Evolutionary conservation across 2,329 filamentous ascomycete genomes (phyloP).

Genomic region (Talaromyces albobiverticillius): DNA sequence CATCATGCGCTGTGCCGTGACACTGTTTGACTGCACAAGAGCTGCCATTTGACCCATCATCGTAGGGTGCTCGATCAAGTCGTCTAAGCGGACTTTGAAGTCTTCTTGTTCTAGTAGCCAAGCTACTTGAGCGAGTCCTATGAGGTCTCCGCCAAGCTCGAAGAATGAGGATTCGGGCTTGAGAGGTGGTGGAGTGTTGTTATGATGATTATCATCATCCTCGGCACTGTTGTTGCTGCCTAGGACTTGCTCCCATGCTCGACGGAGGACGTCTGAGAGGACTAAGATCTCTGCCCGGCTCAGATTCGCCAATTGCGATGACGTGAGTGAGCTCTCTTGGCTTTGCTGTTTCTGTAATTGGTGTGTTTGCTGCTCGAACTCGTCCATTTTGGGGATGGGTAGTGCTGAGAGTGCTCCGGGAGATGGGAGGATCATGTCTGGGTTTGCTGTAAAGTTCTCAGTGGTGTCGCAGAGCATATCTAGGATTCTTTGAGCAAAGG

Average conservation of each 20-base stretch:
- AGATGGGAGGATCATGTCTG: conserved; percentile 31
- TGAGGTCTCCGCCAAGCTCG: conserved; percentile 40
- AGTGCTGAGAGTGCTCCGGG: conserved; percentile 31
- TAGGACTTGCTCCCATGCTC: conserved; percentile 40
- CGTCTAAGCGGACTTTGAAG: conserved; percentile 37
- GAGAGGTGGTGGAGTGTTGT: conserved; percentile 19
- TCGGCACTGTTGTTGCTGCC: conserved; percentile 23
- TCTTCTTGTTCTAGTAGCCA: conserved; percentile 42
- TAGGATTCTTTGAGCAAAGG: conserved; percentile 34
- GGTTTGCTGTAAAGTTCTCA: conserved; percentile 34
- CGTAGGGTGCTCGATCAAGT: conserved; percentile 39
- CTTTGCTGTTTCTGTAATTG: background rate
- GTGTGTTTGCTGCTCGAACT: conserved; percentile 15
- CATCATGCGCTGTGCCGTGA: conserved; percentile 10
- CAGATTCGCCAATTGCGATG: conserved; percentile 34
- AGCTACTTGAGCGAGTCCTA: conserved; percentile 40
- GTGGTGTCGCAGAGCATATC: conserved; percentile 40
- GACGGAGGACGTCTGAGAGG: conserved; percentile 37
- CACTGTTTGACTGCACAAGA: conserved; percentile 19
- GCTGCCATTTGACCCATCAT: conserved; percentile 42
- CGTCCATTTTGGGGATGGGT: conserved; percentile 28
- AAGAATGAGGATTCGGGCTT: conserved; percentile 43
- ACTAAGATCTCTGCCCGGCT: conserved; percentile 38
- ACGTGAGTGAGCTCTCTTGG: conserved; percentile 24
- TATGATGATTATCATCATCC: background rate